Base-by-base conservation (phyloP, 2,329 filamentous ascomycete species). In the Aspergillus pseudoglaucus region DNA sequence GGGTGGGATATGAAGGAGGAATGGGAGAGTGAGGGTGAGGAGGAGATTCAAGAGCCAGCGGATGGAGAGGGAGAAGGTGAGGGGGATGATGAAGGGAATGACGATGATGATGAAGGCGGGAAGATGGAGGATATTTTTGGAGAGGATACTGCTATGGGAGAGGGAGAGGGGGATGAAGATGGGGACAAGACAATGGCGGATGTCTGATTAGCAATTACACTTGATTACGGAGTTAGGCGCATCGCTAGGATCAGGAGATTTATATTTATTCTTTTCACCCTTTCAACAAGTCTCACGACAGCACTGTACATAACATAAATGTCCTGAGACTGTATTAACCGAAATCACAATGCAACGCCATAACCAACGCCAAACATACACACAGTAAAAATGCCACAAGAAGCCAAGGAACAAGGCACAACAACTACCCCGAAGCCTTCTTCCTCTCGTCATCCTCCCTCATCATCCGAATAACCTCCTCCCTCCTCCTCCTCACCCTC, bases 1-100 rank as follows among this genome's bases (percentile, higher is more conserved):
- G 76, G 74, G 30, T 82, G 78, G 79, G 71, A 73, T 33, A 62
- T 82, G 64, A 75, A 73, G 60, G 77, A 80, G 49, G 77, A 79
- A 57, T 81, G 77, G 78, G 76, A 79, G 46, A 76, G 74, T 57
- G 77, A 80, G 45, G 73, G 69, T 0, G 75, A 77, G 47, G 73
- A 74, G 53, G 72, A 73, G 41, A 53, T 59, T n/a, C 49, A 52
- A 12, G 48, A 53, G 47, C 49, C 52, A 22, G 58, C 53, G 46
- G 54, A 42, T 42, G 53, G 47, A 32, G 51, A 60, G 50, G 43
- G 61, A 53, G 30, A 59, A 62, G 27, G 63, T 59, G 63, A 59
- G 5, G 66, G 60, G 37, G 66, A 61, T 17, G 65, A 57, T 10
- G 62, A 61, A 23, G 68, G 61, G 22, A 68, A 60, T 32, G 64